Percentiles rank a stretch among this genome's conserved stretches.
These are phyloP conservation scores for Trematosphaeria pertusa DNA, from an alignment of 2,329 filamentous ascomycete genomes.

Conservation along the genomic window DNA sequence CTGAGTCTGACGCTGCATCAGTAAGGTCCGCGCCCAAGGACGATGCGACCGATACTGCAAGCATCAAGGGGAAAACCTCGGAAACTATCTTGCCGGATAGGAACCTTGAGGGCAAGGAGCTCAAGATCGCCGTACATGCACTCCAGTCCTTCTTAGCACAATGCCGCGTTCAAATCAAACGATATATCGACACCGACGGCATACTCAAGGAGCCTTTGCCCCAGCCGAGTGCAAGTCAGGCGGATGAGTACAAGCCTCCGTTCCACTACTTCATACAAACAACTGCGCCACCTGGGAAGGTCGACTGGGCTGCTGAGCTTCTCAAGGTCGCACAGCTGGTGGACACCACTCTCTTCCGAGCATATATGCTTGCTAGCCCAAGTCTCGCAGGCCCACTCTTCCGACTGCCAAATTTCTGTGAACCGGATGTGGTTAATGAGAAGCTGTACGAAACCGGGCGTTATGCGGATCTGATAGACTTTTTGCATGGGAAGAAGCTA, in stretches of 20 bases:
- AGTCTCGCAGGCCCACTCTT: conserved; percentile 87
- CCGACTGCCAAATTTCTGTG: conserved; percentile 95
- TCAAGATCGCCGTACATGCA: conserved; percentile 80
- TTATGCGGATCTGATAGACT: conserved; percentile 96
- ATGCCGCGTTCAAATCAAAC: conserved; percentile 71
- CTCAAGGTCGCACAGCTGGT: conserved; percentile 81
- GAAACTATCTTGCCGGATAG: conserved; percentile 58
- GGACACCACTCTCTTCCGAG: conserved; percentile 92
- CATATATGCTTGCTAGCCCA: conserved; percentile 92
- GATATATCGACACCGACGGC: conserved; percentile 66
- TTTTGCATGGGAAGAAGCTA: conserved; percentile 92
- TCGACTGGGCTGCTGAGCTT: conserved; percentile 74
- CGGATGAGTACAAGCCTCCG: conserved; percentile 47
- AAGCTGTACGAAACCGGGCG: conserved; percentile 86
- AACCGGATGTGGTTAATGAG: conserved; percentile 93
- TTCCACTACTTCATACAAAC: conserved; percentile 53
- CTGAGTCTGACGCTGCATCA: conserved; percentile 61
- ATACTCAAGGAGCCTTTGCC: conserved; percentile 64
- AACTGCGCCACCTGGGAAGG: conserved; percentile 34
- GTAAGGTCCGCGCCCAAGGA: conserved; percentile 64
- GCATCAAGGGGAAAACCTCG: conserved; percentile 55
- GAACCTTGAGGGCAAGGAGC: conserved; percentile 75
- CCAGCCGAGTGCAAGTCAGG: conserved; percentile 49
- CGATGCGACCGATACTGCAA: conserved; percentile 64
- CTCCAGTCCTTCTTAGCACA: conserved; percentile 89